A percentile compares a stretch with the other conserved stretches of the same genome.
phyloP scores from a whole-genome alignment of 2,329 filamentous ascomycete species.

The Fusarium dimerum region DNA sequence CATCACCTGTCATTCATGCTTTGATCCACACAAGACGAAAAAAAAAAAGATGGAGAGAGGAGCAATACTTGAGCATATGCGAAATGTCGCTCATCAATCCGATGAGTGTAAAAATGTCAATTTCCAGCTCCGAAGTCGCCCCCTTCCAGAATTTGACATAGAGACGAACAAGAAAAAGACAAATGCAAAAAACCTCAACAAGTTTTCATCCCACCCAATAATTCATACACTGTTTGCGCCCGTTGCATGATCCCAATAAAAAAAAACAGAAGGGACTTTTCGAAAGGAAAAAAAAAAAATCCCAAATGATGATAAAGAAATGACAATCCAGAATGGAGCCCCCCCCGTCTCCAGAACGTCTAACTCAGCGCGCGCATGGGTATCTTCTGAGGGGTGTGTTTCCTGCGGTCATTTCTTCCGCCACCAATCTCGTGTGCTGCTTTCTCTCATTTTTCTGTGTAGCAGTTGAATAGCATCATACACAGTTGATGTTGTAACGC shows the following conservation, averaged over 20 bases:
- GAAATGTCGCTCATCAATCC: conserved; percentile 12
- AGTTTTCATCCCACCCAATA: conserved; percentile 17
- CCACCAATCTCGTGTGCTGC: conserved; percentile 31
- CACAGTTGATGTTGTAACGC: conserved; percentile 19
- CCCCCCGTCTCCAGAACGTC: conserved; percentile 29
- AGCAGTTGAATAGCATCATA: conserved; percentile 18
- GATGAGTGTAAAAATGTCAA: conserved; percentile 17
- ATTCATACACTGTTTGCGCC: conserved; percentile 20
- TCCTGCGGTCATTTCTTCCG: conserved; percentile 26
- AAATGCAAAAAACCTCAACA: conserved; percentile 3
- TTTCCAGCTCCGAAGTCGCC: conserved; percentile 22
- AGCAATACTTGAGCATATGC: neutral
- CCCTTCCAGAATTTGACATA: neutral
- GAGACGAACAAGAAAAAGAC: conserved; percentile 11
- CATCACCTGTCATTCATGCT: conserved; percentile 20
- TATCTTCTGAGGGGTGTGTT: conserved; percentile 28
- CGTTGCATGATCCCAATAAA: conserved; percentile 12
- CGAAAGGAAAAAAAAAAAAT: conserved; percentile 12
- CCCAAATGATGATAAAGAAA: conserved; percentile 13
- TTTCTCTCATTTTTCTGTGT: conserved; percentile 23
- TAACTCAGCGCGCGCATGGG: conserved; percentile 28
- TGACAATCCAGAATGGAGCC: conserved; percentile 28
- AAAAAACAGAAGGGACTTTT: neutral
- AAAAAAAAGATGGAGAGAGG: conserved; percentile 2
- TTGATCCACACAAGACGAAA: conserved; percentile 3